A percentile compares a stretch with the other conserved stretches of the same genome.
Evolutionary conservation across 2,329 filamentous ascomycete genomes (phyloP).

Genomic region (Aspergillus aculeatinus): DNA sequence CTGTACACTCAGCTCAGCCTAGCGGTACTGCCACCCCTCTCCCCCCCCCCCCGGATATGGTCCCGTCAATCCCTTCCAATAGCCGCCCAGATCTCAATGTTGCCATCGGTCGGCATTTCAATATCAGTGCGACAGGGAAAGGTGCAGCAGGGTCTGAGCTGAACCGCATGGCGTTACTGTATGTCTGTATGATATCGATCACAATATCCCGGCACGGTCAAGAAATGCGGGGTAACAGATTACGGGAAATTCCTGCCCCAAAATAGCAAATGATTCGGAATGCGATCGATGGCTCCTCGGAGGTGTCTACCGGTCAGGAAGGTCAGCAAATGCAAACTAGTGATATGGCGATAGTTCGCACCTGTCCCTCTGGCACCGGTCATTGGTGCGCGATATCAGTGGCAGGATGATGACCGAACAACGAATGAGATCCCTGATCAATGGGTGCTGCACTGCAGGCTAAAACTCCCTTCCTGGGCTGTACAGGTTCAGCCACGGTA

Average conservation of each 20-base stretch:
- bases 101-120: neutral
- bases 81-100: constrained; percentile 1
- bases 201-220: neutral
- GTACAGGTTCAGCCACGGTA: constrained; percentile 4
- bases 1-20: too few relatives aligned
- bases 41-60: neutral
- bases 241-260: neutral
- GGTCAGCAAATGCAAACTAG: neutral
- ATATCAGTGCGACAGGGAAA: constrained; percentile 5
- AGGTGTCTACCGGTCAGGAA: neutral
- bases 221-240: constrained; percentile 19
- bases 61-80: constrained; percentile 1
- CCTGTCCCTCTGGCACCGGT: neutral
- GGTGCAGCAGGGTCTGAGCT: neutral
- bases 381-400: neutral
- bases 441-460: constrained; percentile 8
- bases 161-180: neutral
- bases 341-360: neutral
- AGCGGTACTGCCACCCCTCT: neutral
- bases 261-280: neutral
- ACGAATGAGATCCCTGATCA: constrained; percentile 5
- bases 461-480: neutral
- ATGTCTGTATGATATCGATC: constrained; percentile 3
- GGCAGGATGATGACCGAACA: neutral
- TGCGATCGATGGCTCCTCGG: neutral